Base-by-base conservation (phyloP, 768 basidiomycete species). In the Fomitopsis pulvina region DNA sequence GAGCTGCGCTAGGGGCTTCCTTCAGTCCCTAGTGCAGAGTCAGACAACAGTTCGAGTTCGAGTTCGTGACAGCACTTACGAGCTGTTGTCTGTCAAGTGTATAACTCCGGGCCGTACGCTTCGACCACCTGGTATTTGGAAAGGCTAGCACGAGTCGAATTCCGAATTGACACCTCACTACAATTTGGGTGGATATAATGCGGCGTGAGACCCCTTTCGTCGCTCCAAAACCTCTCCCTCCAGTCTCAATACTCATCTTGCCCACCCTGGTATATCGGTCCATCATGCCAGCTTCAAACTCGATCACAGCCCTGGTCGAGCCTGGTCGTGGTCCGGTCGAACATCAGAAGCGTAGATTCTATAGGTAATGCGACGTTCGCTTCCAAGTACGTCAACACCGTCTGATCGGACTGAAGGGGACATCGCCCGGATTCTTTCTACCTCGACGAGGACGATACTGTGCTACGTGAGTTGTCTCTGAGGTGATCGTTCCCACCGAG, bases 341-440 rank as follows among this genome's bases (percentile, higher is more conserved):
- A 37, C 18, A 18, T 18, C 4, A 12, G 34, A 6, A 5, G 18
- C 34, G 14, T 18, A 12, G 34, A 18, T 37, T 37, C 34, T 37
- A 37, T 16, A 37, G 34, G 34, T 37, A 37, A 4, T 16, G 34
- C n/a, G n/a, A n/a, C n/a, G n/a, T n/a, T n/a, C n/a, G n/a, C n/a
- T n/a, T n/a, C n/a, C n/a, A 37, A 37, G 4, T 4, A 16, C 14
- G 34, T 16, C 14, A 37, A 14, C 18, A 18, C 14, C 14, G 4
- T 37, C 34, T 16, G 34, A 16, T 5, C 14, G 20, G 3, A 9
- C 3, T 22, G 4, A 29, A 67, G 66, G 9, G 70, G 70, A 3
- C 65, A 69, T 43, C 64, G 66, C 7, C 56, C 61, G n/a, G 47
- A 59, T 10, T 64, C 64, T 3, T 71, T 67, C 50, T 58, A 58